Evolutionary conservation across 768 basidiomycete genomes (phyloP).

Genomic region (Phanerochaete sordida): DNA sequence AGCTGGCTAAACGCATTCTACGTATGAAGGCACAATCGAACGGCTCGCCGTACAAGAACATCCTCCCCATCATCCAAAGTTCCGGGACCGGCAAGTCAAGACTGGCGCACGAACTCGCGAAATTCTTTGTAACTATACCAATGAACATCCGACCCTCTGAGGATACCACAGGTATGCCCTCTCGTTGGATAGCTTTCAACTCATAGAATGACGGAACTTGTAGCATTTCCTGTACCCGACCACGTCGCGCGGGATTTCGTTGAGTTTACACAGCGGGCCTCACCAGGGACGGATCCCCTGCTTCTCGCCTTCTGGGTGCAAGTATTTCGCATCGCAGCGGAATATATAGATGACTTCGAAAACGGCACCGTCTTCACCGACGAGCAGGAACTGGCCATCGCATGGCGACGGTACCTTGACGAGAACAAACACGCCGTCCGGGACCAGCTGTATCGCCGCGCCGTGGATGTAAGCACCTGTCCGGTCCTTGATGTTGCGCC

Average conservation of each 20-base stretch:
- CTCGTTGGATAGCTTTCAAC: too few species aligned
- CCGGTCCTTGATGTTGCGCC: too few species aligned
- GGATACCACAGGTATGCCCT: neutral
- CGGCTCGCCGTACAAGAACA: neutral
- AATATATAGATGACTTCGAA: neutral
- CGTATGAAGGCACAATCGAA: neutral
- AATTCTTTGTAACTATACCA: constrained; percentile 21
- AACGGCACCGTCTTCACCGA: neutral
- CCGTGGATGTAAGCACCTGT: neutral
- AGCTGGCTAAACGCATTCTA: neutral
- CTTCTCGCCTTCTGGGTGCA: neutral
- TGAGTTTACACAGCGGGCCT: neutral
- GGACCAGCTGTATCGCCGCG: neutral
- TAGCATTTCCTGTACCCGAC: neutral
- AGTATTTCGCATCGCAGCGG: neutral
- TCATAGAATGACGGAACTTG: neutral
- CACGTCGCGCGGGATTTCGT: neutral
- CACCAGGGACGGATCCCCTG: neutral
- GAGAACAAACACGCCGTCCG: neutral
- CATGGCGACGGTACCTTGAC: neutral
- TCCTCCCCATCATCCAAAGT: constrained; percentile 11
- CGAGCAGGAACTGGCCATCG: neutral
- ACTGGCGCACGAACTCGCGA: constrained; percentile 22
- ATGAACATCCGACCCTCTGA: constrained; percentile 19
- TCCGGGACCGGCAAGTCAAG: constrained; percentile 28